Base-by-base conservation (phyloP, 2,329 filamentous ascomycete genomes). In the Exophiala sp. region DNA sequence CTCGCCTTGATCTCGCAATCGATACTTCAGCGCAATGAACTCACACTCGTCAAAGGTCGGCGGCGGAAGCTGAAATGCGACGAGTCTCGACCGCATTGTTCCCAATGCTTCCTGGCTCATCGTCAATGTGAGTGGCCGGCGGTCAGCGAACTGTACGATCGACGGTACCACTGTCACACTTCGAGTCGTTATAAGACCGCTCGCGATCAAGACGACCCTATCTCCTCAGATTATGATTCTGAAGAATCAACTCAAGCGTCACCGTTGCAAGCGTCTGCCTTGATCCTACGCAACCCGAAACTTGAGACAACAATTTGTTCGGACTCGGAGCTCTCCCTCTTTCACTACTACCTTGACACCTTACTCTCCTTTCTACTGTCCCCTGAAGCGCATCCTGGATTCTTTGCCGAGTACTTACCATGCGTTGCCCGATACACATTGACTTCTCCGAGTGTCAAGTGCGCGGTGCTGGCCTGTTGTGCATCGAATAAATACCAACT, bases 401-500 rank as follows among this genome's bases (percentile, higher is more conserved):
- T 14, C 14, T 38, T 20, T 10, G 32, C 10, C 18, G 36, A 38
- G n/a, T 51, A 14, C 12, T 40, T 24, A 3, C 11, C 24, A 12
- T 34, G 32, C 18, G 14, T 20, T 5, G 5, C 20, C 8, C 5
- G 10, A 20, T 11, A 18, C 20, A 10, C 32, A 4, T 24, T 51
- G 9, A 6, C 16, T 5, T 43, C 12, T 5, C 11, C 35, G 10
- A 24, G 29, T 24, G 39, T 45, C 40, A 51, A 51, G 29, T n/a
- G 18, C 40, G 40, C 48, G 16, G 12, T 51, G 9, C 16, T 51
- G 48, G 10, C 24, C 2, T 14, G 39, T 16, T 14, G 48, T 18
- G 48, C 48, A 12, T 12, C 48, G 10, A 51, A 51, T 16, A 43
- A 36, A 11, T 51, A 44, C 48, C 16, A 36, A 29, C 39, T 44